Percentiles rank a stretch among this genome's conserved stretches.
Conservation (phyloP, 2,329 filamentous ascomycete genomes). For the Pestalotiopsis sp. region DNA sequence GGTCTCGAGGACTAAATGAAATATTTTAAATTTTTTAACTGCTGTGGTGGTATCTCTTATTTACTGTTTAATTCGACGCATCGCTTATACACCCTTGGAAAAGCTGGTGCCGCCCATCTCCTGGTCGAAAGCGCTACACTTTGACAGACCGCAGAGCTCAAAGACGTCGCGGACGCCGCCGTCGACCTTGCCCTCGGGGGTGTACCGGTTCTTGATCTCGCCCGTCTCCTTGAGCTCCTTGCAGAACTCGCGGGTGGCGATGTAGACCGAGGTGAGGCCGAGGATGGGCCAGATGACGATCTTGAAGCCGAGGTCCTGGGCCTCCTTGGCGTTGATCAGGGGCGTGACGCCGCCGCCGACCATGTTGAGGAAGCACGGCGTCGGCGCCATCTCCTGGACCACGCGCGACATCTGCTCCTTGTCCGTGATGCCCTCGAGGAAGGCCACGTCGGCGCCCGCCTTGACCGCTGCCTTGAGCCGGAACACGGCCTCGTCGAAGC, state of each 20-base stretch:
- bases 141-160: conserved; percentile 31
- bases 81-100: conserved; percentile 24
- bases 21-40: background rate
- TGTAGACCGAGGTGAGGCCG: conserved; percentile 32
- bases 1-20: background rate
- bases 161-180: conserved; percentile 32
- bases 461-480: conserved; percentile 47
- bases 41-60: background rate
- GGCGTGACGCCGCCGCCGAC: conserved; percentile 36
- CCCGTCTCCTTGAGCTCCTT: conserved; percentile 34
- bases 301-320: conserved; percentile 30
- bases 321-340: conserved; percentile 28
- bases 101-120: conserved; percentile 31
- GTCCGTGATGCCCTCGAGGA: conserved; percentile 54
- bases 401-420: conserved; percentile 44
- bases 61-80: background rate
- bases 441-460: conserved; percentile 54
- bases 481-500: conserved; percentile 52
- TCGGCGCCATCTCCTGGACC: conserved; percentile 37
- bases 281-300: conserved; percentile 36
- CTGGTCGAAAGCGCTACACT: conserved; percentile 32
- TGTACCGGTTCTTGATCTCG: conserved; percentile 30
- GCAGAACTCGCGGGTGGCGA: conserved; percentile 33
- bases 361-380: conserved; percentile 35
- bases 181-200: conserved; percentile 25